Base-by-base conservation (phyloP, 495 filamentous ascomycete species). In the Aspergillus funiculosus region DNA sequence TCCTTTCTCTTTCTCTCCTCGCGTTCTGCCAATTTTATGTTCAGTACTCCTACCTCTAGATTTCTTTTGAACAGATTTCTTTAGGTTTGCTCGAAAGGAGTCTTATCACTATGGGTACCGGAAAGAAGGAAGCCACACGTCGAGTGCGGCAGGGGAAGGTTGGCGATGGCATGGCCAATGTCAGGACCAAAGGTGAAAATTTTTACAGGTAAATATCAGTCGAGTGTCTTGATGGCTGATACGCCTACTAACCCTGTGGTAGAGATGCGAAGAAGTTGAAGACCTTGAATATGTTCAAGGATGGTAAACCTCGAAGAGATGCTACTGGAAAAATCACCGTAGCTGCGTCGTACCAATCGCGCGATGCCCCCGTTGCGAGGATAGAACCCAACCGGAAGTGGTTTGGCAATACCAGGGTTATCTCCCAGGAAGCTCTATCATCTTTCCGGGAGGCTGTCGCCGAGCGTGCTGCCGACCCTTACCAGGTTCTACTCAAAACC, bases 311-410 rank as follows among this genome's bases (percentile, higher is more conserved):
- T 2, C 76, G 76, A 45, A 79, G 83, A 39, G 89, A 95, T 59
- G 82, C 82, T 30, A 60, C 69, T 10, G 92, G 91, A 46, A 75
- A 83, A 22, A 76, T 96, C 62, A 83, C 85, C 27, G 73, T 88
- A 66, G 82, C 91, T 52, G 92, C 92, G 30, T 76, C 83, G 5
- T 96, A 80, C 70, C 92, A 92, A 57, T 87, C 79, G 58, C 75
- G 71, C 52, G 85, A 85, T 51, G 76, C 79, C 15, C 90, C 92
- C n/a, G 75, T 74, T 48, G 92, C 89, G 50, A 77, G 89, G 30
- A 83, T 97, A 52, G 92, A 98, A 62, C 92, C 92, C 29, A 91
- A 97, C 67, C 76, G 92, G 51, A 89, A 89, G 69, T 87, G 83
- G 84, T 88, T 88, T 56, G 77, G 67, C n/a, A 81, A 83, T 51